Base-by-base conservation (phyloP, 2,329 filamentous ascomycete genomes). In the Aspergillus quadrilineatus region DNA sequence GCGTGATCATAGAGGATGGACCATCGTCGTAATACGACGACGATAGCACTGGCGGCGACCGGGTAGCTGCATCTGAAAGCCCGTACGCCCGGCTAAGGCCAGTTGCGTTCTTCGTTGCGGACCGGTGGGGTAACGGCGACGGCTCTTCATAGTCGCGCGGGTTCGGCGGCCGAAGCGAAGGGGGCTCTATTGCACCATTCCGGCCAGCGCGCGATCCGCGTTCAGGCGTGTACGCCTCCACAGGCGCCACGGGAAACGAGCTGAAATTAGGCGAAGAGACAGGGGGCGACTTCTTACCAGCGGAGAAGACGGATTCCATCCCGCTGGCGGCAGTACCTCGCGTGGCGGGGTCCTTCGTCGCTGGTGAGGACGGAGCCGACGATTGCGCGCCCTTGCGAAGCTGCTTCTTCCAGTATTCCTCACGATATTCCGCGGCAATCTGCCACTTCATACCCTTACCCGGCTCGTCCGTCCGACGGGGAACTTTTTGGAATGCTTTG, bases 391-490 rank as follows among this genome's bases (percentile, higher is more conserved):
- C 75, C 54, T 76, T 78, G 32, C 75, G 73, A 39, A 72, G 69
- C 63, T 77, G 75, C 64, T 89, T 90, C 70, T 89, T 89, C 58
- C 91, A 83, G 80, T 97, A 96, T 52, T 96, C 93, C 15, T 97
- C 90, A 48, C 89, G 86, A 62, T 88, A 84, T 61, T 95, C 90
- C 1, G 89, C 83, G 4, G 90, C 86, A 68, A 99, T 92, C 74
- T 93, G 90, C 94, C 94, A 99, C 72, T 97, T 97, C 92, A 97
- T 97, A 29, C 94, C 94, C 73, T 99, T 99, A 10, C 94, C 94
- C 22, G 94, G 94, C 71, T 99, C 94, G 65, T 97, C 91, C 0
- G 92, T 96, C 14, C 90, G 88, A 46, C 94, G 87, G 3, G 94
- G 89, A 7, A 96, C 89, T 73, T 99, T 99, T 65, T 92, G 87